Base-by-base conservation (phyloP, 202 grass and related monocot species). In the Saccharum hybrid region DNA sequence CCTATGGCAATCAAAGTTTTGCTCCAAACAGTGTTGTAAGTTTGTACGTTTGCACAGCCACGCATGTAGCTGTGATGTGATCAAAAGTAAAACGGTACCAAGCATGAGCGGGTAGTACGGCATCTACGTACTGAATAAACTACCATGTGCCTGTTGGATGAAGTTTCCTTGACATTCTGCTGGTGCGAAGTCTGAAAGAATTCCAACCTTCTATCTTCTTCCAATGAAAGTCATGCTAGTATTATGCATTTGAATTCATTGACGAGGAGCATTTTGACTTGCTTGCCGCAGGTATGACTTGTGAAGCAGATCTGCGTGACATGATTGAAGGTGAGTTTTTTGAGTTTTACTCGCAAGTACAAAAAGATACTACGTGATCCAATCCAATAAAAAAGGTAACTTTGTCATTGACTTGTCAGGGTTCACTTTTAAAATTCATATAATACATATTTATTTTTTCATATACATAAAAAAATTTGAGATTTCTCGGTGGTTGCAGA, bases 321-420 rank as follows among this genome's bases (percentile, higher is more conserved):
- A 86, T 83, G 79, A 83, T 56, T 79, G 83, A 74, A 69, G 61
- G 10, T 41, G 18, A 74, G 43, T 81, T 67, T 48, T 66, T 7
- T 41, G 18, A 74, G 43, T 81, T 67, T 48, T 66, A 71, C 22
- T 39, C 41, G 57, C 79, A 86, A 59, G 54, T 13, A 22, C n/a
- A 49, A 28, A 18, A 18, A 10, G 8, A 2, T 8, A 34, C 3
- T 19, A 0, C 56, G 54, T 59, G 54, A 21, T 57, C 13, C 65
- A 18, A 72, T 19, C 31, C 36, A 14, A 61, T 77, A 43, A 77
- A 62, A 52, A 62, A 9, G 16, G 10, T 67, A 12, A 72, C 71
- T 59, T 34, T 39, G 75, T 10, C 59, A 13, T 7, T 52, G 28
- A 59, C 63, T 82, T 74, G 21, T 49, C 66, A 5, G 74, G 45